These are phyloP conservation scores for Rubia balearica DNA, from an alignment of 305 asterid species.

Conservation along the genomic window DNA sequence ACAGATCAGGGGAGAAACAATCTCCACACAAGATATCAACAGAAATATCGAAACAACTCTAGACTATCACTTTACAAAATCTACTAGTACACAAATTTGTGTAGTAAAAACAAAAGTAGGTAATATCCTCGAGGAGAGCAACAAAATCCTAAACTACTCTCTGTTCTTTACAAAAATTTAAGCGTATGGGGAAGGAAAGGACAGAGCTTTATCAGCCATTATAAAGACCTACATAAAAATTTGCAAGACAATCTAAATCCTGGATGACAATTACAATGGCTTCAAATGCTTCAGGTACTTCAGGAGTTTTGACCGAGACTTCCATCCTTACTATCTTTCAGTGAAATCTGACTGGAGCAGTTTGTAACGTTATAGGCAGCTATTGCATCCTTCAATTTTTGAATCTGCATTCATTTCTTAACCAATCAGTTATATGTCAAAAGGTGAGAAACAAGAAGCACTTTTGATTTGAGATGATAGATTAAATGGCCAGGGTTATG, in stretches of 20 bases:
- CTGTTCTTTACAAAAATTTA: constrained; percentile 8
- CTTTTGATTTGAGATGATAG: neutral
- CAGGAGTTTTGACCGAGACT: constrained; percentile 14
- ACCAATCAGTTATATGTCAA: neutral
- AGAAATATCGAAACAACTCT: neutral
- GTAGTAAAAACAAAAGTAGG: neutral
- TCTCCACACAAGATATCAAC: neutral
- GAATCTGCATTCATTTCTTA: constrained; percentile 26
- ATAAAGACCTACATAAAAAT: constrained; percentile 8
- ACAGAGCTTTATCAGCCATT: neutral
- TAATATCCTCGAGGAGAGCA: neutral
- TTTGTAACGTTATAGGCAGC: constrained; percentile 15
- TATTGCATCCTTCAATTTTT: constrained; percentile 13
- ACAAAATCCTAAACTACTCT: constrained; percentile 4
- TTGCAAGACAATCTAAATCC: neutral
- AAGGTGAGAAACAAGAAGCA: neutral
- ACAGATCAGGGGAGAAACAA: neutral
- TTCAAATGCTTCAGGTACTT: constrained; percentile 10
- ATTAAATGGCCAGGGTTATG: neutral
- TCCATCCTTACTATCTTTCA: constrained; percentile 18
- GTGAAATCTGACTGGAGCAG: constrained; percentile 14
- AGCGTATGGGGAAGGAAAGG: neutral
- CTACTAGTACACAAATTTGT: neutral
- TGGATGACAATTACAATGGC: neutral
- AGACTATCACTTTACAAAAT: neutral